A percentile compares a stretch with the other conserved stretches of the same genome.
These are phyloP conservation scores for Kazachstania africana DNA, from an alignment of 805 yeast genomes.

Conservation along the genomic window DNA sequence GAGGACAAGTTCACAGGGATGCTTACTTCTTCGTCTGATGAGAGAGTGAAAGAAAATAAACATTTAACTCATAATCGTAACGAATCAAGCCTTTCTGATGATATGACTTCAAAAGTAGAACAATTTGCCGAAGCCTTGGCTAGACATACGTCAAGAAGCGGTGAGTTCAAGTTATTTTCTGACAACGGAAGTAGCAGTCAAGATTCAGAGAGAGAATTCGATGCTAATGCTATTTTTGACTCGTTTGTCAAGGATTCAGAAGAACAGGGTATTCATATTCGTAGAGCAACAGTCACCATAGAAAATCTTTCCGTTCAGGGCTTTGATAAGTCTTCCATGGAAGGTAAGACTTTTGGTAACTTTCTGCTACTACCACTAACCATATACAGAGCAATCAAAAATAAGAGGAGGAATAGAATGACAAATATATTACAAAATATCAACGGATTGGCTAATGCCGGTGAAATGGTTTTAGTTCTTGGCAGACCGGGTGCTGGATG, in stretches of 20 bases:
- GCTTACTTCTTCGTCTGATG: no score
- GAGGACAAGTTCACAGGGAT: no score
- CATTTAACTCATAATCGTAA: no score
- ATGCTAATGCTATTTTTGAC: slow-evolving; percentile 22
- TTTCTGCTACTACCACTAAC: slow-evolving; percentile 25
- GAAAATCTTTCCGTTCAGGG: slow-evolving; percentile 29
- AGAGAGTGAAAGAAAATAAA: not conserved
- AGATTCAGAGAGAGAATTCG: slow-evolving; percentile 7
- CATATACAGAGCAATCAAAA: slow-evolving; percentile 18
- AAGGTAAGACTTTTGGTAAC: slow-evolving; percentile 32
- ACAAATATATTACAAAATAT: slow-evolving; percentile 29
- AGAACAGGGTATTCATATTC: slow-evolving; percentile 35
- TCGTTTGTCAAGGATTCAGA: slow-evolving; percentile 30
- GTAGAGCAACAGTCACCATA: slow-evolving; percentile 35
- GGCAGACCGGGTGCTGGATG: slow-evolving; percentile 80
- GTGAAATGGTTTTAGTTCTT: slow-evolving; percentile 58
- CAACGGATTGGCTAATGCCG: slow-evolving; percentile 40
- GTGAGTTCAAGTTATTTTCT: slow-evolving; percentile 7
- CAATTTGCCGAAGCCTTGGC: slow-evolving; percentile 19
- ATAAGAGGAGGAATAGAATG: slow-evolving; percentile 23
- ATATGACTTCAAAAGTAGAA: slow-evolving; percentile 11
- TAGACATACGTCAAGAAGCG: slow-evolving; percentile 13
- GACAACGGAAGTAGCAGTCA: no score
- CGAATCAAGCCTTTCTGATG: no score
- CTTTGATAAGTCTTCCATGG: slow-evolving; percentile 29